Base-by-base conservation (phyloP, 2,329 filamentous ascomycete genomes). In the Colletotrichum musae region DNA sequence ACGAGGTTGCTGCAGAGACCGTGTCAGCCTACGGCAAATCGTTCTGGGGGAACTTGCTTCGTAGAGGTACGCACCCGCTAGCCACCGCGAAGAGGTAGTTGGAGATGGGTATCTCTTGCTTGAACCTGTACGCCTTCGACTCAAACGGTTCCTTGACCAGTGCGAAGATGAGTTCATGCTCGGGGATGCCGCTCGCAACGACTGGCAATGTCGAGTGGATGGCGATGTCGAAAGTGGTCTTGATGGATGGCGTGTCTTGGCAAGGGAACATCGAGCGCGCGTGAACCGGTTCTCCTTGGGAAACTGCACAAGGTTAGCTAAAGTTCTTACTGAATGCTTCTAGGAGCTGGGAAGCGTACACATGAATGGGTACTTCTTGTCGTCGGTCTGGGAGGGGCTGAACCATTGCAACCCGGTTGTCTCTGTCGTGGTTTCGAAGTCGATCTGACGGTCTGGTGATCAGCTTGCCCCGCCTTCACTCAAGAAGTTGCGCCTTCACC, bases 381-480 rank as follows among this genome's bases (percentile, higher is more conserved):
- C 97, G 64, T 93, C 94, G 1, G 95, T 98, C 83, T 98, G 96
- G 28, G 92, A 92, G 2, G 94, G 94, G 0, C 93, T 94, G 80
- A 98, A 87, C 95, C 95, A 98, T 82, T 98, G 95, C 71, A 98
- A 85, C 9, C 95, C 95, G 6, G 94, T 97, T 80, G 95, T 98
- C 75, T 93, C 88, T 57, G 92, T 88, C 1, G 95, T 98, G 3
- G 96, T 98, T 74, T 93, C 87, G 39, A 98, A 81, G 18, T 87
- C 84, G 69, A 96, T 93, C 79, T 90, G 80, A 18, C 3, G 4
- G n/a, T 6, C 75, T 21, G 15, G 12, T 7, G 16, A 21, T 45
- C 21, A 36, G n/a, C 32, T 9, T 13, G 50, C 28, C 5, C 28
- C 28, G 7, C 10, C 28, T 4, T 16, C 6, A 18, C n/a, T 16